phyloP scores from a whole-genome alignment of 139 green algal genomes.

The Tetraselmis striata region DNA sequence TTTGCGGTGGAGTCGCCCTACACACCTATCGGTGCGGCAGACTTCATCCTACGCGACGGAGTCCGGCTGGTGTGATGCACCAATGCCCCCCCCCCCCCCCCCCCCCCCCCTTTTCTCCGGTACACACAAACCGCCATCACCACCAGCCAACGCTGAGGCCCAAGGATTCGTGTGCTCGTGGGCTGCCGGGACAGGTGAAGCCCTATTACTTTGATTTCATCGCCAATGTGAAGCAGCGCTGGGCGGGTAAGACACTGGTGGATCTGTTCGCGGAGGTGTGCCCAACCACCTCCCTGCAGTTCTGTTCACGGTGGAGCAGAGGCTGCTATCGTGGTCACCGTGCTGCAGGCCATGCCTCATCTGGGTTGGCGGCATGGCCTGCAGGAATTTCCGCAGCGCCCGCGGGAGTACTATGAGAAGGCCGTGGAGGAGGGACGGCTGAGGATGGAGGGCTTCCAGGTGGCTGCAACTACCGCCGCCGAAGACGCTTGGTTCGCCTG shows the following conservation, averaged over 20 bases:
- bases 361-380: neutral
- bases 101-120: too few relatives aligned
- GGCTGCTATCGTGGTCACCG: neutral
- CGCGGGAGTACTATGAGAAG: constrained; percentile 51
- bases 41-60: neutral
- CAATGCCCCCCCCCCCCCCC: too few relatives aligned
- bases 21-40: neutral
- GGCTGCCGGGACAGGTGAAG: constrained; percentile 57
- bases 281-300: neutral
- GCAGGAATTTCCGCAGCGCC: constrained; percentile 63
- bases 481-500: too few relatives aligned
- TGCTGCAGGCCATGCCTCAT: neutral
- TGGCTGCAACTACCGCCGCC: too few relatives aligned
- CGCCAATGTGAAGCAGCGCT: constrained; percentile 62
- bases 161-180: too few relatives aligned
- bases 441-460: constrained; percentile 40
- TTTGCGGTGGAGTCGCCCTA: neutral
- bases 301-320: too few relatives aligned
- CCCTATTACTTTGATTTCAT: constrained; percentile 86
- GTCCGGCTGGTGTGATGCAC: neutral
- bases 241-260: constrained; percentile 50
- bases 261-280: constrained; percentile 52
- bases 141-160: too few relatives aligned
- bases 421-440: constrained; percentile 55
- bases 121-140: too few relatives aligned